Conservation (phyloP, 2,329 filamentous ascomycete species). For the Cladorrhinum sp. region DNA sequence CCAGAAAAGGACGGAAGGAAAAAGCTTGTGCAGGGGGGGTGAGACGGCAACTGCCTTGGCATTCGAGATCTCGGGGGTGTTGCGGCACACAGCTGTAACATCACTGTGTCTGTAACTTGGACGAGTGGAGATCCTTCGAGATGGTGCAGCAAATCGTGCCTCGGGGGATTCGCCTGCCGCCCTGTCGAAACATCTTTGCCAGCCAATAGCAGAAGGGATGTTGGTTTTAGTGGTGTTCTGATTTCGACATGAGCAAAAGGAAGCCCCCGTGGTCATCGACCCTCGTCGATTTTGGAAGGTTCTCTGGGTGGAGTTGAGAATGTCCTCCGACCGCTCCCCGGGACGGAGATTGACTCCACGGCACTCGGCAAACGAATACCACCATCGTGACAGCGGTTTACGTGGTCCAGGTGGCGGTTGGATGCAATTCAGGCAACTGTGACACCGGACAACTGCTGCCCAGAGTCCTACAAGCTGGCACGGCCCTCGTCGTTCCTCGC, state of each 20-base stretch:
- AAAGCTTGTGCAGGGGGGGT: not conserved
- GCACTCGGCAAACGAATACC: conserved; percentile 8
- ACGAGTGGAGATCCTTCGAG: conserved; percentile 15
- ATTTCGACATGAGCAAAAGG: conserved; percentile 8
- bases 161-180: conserved; percentile 20
- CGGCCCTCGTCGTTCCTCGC: conserved; percentile 12
- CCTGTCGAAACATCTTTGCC: conserved; percentile 21
- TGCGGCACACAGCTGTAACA: not conserved
- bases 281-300: conserved; percentile 19
- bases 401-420: not conserved
- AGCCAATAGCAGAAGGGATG: conserved; percentile 15
- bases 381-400: not conserved
- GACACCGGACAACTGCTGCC: not conserved
- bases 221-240: conserved; percentile 1
- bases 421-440: not conserved
- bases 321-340: not conserved
- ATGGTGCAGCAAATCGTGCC: conserved; percentile 16
- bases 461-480: not conserved
- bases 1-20: not conserved
- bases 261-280: not conserved
- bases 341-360: not conserved
- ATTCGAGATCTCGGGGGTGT: not conserved
- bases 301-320: not conserved
- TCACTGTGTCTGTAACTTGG: conserved; percentile 19
- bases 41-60: conserved; percentile 14